A percentile compares a stretch with the other conserved stretches of the same genome.
These are phyloP conservation scores for Eutrema salsugineum DNA, from an alignment of 441 rosid genomes.

Conservation along the genomic window DNA sequence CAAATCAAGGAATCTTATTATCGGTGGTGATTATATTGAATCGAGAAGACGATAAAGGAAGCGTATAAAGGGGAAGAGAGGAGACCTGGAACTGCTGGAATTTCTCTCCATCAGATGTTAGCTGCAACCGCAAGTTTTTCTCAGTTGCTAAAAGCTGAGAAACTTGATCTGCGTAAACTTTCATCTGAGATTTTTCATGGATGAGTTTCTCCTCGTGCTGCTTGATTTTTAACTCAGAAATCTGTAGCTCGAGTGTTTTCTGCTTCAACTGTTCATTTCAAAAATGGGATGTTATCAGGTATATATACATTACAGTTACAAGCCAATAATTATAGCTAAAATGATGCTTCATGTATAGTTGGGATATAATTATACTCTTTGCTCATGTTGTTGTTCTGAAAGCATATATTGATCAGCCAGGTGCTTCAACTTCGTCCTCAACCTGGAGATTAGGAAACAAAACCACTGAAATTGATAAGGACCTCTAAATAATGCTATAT, in stretches of 20 bases:
- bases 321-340: background rate
- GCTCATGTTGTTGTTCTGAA: conserved; percentile 78
- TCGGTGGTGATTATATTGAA: background rate
- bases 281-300: conserved; percentile 9
- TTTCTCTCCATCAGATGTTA: conserved; percentile 89
- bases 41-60: background rate
- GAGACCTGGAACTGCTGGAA: conserved; percentile 92
- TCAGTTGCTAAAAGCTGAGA: conserved; percentile 79
- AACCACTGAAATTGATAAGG: background rate
- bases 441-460: conserved; percentile 50
- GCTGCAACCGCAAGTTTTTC: conserved; percentile 75
- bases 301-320: background rate
- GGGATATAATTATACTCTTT: conserved; percentile 45
- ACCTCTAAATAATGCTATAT: background rate
- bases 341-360: conserved; percentile 3
- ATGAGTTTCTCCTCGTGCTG: conserved; percentile 81
- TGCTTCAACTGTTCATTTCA: conserved; percentile 71
- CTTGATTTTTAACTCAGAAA: conserved; percentile 69
- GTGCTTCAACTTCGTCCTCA: conserved; percentile 78
- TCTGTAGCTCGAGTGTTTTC: conserved; percentile 79
- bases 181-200: conserved; percentile 87
- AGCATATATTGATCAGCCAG: conserved; percentile 80
- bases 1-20: background rate
- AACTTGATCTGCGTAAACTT: conserved; percentile 86
- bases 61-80: conserved; percentile 2